Evolutionary conservation across 192 early-diverging fungal species (phyloP).

Genomic region (Coemansia sp.): DNA sequence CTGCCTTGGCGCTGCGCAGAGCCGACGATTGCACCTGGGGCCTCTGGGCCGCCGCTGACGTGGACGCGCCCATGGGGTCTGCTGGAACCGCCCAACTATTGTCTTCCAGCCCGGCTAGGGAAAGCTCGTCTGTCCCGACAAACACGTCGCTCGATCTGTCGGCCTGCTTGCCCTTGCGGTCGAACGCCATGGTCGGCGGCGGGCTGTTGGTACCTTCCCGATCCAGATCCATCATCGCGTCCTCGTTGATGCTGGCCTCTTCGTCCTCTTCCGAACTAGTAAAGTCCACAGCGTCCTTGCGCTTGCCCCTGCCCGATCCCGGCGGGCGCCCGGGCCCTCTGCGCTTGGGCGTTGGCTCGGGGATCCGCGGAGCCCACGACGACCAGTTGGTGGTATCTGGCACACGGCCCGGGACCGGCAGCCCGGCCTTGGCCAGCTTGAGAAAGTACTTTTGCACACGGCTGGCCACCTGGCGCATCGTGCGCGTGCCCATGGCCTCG

Average conservation of each 20-base stretch:
- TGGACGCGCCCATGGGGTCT: neutral
- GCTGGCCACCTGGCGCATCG: slow-evolving; percentile 67
- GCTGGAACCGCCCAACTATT: slow-evolving; percentile 1
- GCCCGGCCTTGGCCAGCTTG: slow-evolving; percentile 64
- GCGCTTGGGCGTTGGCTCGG: neutral
- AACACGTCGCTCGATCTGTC: slow-evolving; percentile 12
- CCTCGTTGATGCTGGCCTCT: slow-evolving; percentile 1
- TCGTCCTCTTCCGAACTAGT: slow-evolving; percentile 31
- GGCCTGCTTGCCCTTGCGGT: slow-evolving; percentile 42
- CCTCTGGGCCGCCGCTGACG: neutral
- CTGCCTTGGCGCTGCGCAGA: slow-evolving; percentile 27
- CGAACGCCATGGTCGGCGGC: slow-evolving; percentile 1
- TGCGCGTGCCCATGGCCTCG: slow-evolving; percentile 62
- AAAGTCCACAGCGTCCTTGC: slow-evolving; percentile 35
- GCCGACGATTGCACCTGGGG: slow-evolving; percentile 7
- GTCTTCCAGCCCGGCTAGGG: neutral
- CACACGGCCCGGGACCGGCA: slow-evolving; percentile 62
- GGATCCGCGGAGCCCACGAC: neutral
- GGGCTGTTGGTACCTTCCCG: slow-evolving; percentile 1
- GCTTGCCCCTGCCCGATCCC: no score
- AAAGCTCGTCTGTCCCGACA: neutral
- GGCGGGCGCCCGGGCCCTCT: no score
- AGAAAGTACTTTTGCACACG: slow-evolving; percentile 77
- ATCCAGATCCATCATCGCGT: slow-evolving; percentile 16
- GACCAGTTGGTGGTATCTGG: slow-evolving; percentile 49